A percentile compares a stretch with the other conserved stretches of the same genome.
phyloP scores from a whole-genome alignment of 768 basidiomycete species.

The Psilocybe sp. region DNA sequence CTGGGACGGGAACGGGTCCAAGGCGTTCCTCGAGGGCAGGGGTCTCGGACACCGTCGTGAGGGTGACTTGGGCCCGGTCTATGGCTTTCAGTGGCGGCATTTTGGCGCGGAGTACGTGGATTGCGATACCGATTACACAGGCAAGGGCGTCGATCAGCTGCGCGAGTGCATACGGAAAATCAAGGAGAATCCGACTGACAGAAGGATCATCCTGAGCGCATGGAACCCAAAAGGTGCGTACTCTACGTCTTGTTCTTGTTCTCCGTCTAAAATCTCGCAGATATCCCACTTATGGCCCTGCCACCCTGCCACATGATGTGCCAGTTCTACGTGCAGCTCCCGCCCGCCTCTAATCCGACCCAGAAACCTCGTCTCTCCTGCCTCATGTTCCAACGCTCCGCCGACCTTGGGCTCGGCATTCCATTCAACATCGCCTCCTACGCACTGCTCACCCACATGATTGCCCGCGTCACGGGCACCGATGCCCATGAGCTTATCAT shows the following conservation, averaged over 20 bases:
- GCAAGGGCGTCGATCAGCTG: constrained; percentile 91
- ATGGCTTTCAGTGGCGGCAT: constrained; percentile 96
- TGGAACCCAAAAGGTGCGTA: constrained; percentile 95
- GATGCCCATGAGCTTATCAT: constrained; percentile 88
- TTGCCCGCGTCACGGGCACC: constrained; percentile 88
- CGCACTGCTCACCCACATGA: constrained; percentile 95
- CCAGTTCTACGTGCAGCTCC: constrained; percentile 96
- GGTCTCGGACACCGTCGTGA: constrained; percentile 83
- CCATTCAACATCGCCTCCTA: constrained; percentile 99
- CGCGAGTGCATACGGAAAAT: constrained; percentile 89
- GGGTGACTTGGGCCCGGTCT: constrained; percentile 95
- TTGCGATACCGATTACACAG: constrained; percentile 72
- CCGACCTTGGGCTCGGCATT: constrained; percentile 94
- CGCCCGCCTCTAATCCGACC: constrained; percentile 44
- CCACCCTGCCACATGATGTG: constrained; percentile 99
- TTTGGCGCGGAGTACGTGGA: constrained; percentile 84
- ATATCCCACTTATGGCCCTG: constrained; percentile 91
- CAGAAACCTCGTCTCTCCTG: constrained; percentile 80
- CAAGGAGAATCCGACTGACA: constrained; percentile 87
- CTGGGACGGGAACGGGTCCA: constrained; percentile 96
- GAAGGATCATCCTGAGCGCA: constrained; percentile 90
- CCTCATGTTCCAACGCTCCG: constrained; percentile 96
- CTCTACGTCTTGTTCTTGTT: neutral
- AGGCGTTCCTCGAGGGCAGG: constrained; percentile 79
- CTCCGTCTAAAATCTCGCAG: constrained; percentile 34